These are phyloP conservation scores for Thelephora terrestris DNA, from an alignment of 1,284 basidiomycete genomes.

Conservation along the genomic window DNA sequence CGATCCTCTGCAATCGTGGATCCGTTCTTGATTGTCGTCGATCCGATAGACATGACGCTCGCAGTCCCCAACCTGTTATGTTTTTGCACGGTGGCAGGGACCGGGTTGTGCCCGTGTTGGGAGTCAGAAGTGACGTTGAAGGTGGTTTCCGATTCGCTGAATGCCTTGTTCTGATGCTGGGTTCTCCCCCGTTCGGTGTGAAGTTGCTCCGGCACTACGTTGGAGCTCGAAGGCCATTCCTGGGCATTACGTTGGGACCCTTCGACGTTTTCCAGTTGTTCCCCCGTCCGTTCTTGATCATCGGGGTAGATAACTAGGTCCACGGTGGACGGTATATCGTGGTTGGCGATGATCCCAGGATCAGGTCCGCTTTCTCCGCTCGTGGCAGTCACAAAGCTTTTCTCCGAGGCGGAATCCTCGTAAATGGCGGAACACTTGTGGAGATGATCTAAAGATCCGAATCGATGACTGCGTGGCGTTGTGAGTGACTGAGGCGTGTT, in stretches of 20 bases:
- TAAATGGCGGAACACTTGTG: slow-evolving; percentile 29
- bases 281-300: slow-evolving; percentile 1
- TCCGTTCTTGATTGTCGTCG: slow-evolving; percentile 3
- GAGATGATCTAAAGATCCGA: slow-evolving; percentile 8
- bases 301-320: not conserved
- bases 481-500: slow-evolving; percentile 3
- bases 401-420: slow-evolving; percentile 30
- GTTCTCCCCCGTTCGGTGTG: too few species aligned
- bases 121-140: too few species aligned
- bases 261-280: not conserved
- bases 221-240: slow-evolving; percentile 4
- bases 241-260: slow-evolving; percentile 4
- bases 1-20: slow-evolving; percentile 4
- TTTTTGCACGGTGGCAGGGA: too few species aligned
- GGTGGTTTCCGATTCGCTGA: too few species aligned
- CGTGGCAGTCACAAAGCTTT: slow-evolving; percentile 52
- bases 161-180: too few species aligned
- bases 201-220: slow-evolving; percentile 2
- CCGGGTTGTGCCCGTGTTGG: too few species aligned
- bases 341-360: slow-evolving; percentile 18
- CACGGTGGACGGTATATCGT: slow-evolving; percentile 1
- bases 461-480: slow-evolving; percentile 20
- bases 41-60: slow-evolving; percentile 5
- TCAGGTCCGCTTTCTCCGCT: not conserved
- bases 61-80: too few species aligned